phyloP scores from a whole-genome alignment of 176 grass and related monocot genomes.

The Avena insularis region DNA sequence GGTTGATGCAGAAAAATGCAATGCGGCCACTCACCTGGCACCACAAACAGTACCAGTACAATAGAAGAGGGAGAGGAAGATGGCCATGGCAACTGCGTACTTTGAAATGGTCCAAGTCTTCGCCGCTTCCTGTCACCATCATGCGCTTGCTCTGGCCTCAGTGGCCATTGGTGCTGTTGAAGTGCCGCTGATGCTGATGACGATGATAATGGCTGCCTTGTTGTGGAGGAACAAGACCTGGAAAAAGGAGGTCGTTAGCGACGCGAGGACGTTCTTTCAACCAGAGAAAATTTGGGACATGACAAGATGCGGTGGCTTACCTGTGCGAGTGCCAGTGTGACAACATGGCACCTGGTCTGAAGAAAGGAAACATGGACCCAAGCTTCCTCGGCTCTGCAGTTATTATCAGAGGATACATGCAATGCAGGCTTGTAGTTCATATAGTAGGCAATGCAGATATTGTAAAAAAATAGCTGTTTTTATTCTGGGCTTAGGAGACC shows the following conservation, averaged over 20 bases:
- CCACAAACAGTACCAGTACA: background rate
- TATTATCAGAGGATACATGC: background rate
- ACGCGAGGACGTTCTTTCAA: background rate
- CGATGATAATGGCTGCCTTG: background rate
- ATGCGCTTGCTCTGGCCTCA: background rate
- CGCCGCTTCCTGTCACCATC: background rate
- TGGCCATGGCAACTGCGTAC: background rate
- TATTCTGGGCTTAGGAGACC: background rate
- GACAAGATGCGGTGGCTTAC: background rate
- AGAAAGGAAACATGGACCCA: conserved; percentile 7
- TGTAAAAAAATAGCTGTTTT: background rate
- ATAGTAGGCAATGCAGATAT: too few relatives aligned
- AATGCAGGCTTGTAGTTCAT: background rate
- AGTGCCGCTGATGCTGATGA: background rate
- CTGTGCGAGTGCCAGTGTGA: background rate
- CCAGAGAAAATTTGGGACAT: background rate
- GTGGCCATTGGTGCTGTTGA: conserved; percentile 3
- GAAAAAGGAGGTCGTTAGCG: conserved; percentile 40
- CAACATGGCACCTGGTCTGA: conserved; percentile 14
- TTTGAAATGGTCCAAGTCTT: conserved; percentile 67
- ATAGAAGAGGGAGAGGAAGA: background rate
- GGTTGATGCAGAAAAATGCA: background rate
- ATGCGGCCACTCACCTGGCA: conserved; percentile 37
- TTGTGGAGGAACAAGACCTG: conserved; percentile 52
- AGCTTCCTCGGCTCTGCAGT: conserved; percentile 35